Base-by-base conservation (phyloP, 2,329 filamentous ascomycete species). In the Eutypella sp. region DNA sequence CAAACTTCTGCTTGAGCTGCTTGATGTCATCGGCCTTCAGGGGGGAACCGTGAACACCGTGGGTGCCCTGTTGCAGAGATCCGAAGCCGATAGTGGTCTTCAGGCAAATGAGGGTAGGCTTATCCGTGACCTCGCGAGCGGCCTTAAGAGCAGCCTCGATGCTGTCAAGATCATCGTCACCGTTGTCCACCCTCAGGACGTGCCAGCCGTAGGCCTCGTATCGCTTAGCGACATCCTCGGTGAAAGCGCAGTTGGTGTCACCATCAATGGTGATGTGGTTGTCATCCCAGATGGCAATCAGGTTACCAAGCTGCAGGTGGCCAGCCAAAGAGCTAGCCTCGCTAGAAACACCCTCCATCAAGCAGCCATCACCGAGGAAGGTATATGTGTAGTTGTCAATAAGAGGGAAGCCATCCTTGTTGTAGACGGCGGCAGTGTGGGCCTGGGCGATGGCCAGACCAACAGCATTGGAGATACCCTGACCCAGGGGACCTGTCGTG, bases 121-220 rank as follows among this genome's bases (percentile, higher is more conserved):
- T 99, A 80, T 97, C 82, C 71, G 83, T 97, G 72, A 95, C 87
- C 56, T 84, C 76, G 77, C 92, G 84, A 68, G 84, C 87, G 75
- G 87, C 81, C 70, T 84, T 81, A 70, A 99, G 87, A 60, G 93
- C 93, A 52, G 79, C 82, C 76, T 95, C 90, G 51, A 99, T 97
- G 64, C 71, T 83, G 57, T 84, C 85, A 47, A 96, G 83, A 72
- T 97, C 89, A 68, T 81, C 71, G 78, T 99, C 88, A 70, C 93
- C 93, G 62, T 97, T 83, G 61, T 84, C 75, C 67, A 99, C 91
- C 68, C 79, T 78, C 65, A 88, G 74, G 50, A 85, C 83, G 73
- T 99, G 90, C 93, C 93, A 99, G 75, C 91, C 93, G 71, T 96
- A 99, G 51, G 93, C 70, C 77, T 97, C 89, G 70, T 97, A 97